phyloP scores from a whole-genome alignment of 352 stramenopile genomes.

The Elongisporangium undulatum region DNA sequence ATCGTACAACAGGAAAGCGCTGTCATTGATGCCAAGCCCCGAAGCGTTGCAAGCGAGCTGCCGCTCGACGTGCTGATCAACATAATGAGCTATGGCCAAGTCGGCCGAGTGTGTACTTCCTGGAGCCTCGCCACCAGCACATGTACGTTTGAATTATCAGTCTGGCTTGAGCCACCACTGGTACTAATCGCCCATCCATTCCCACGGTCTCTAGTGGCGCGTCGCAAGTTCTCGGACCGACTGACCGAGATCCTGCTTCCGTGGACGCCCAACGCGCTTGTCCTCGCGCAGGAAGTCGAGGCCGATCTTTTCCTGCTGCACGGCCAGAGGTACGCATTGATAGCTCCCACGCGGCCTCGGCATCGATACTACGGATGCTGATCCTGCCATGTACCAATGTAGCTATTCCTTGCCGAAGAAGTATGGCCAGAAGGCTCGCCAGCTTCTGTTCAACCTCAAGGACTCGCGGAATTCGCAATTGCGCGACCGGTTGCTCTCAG shows the following conservation, averaged over 20 bases:
- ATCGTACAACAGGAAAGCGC: neutral
- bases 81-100: constrained; percentile 61
- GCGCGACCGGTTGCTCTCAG: constrained; percentile 61
- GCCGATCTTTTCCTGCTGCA: constrained; percentile 48
- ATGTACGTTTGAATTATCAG: constrained; percentile 15
- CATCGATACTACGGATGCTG: neutral
- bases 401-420: constrained; percentile 69
- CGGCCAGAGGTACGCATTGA: constrained; percentile 35
- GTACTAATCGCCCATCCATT: too few species aligned
- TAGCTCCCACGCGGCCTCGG: neutral
- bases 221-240: constrained; percentile 51
- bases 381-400: neutral
- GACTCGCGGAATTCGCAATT: constrained; percentile 64
- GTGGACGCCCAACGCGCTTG: constrained; percentile 37
- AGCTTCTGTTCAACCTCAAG: constrained; percentile 82
- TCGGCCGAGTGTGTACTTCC: constrained; percentile 74
- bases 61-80: constrained; percentile 71
- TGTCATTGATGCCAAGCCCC: neutral
- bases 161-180: neutral
- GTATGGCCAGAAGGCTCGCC: constrained; percentile 76
- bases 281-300: constrained; percentile 55
- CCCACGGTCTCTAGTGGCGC: constrained; percentile 25
- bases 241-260: constrained; percentile 49
- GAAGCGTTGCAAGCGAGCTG: constrained; percentile 37
- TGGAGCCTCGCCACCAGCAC: constrained; percentile 74